Evolutionary conservation across 1,284 basidiomycete genomes (phyloP), one percentile per base, ranked within the genome.

Genomic region (Trichosporon coremiiforme): DNA sequence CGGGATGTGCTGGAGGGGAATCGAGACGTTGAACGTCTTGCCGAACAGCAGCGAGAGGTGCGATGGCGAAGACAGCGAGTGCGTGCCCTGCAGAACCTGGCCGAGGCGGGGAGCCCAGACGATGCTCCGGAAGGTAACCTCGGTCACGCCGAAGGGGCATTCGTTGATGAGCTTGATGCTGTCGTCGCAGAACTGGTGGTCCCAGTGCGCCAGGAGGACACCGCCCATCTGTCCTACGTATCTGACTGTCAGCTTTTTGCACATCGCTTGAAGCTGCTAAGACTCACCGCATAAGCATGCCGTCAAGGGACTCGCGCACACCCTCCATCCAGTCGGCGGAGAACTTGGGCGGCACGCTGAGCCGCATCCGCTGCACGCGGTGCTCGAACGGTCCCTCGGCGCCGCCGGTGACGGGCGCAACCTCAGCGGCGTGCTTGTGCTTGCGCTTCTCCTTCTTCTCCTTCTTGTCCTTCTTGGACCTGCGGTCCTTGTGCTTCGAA

Each of bases 21-120:
- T 98, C 8, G 94, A 95, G 15, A 94, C 93, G 82, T 99, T 99
- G 87, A 99, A 99, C 7, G 94, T 96, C 68, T 91, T 90, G 78
- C 97, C 93, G 4, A 98, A 87, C 66, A 99, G 90, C 12, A 99
- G 86, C 0, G 95, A 94, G 68, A 99, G 87, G 78, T 98, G 96
- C 71, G 96, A 95, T 0, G 96, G 95, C 0, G 95, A 97, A 70
- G 89, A 95, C 25, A 98, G 86, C 72, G 90, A 95, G 71, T 98
- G 89, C 71, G 89, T 91, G 6, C 95, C 96, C 69, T 88, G 94
- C 31, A 98, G 87, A 78, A 88, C 89, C 88, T 92, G 91, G 45
- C 94, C 93, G 38, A 97, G 86, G 69, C 87, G 87, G 0, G 96
- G 96, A 68, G 90, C 90, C 95, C 96, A 99, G 0, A 97, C 87